Percentiles rank a stretch among this genome's conserved stretches.
Evolutionary conservation across 306 rosid genomes (phyloP).

Genomic region (Pterocarpus macrocarpus): DNA sequence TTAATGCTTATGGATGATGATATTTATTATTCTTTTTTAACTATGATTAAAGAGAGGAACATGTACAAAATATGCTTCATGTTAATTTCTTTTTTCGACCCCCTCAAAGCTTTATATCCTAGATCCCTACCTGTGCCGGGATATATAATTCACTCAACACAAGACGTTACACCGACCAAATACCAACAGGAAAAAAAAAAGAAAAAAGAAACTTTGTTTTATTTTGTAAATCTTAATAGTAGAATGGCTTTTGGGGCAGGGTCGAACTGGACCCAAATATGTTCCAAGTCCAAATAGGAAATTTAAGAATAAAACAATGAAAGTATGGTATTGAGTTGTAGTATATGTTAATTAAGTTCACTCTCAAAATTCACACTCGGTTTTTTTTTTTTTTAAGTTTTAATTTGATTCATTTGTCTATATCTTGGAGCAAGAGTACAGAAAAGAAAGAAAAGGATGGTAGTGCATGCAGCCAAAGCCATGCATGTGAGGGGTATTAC

Average conservation of each 20-base stretch:
- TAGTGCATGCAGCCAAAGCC: slow-evolving; percentile 36
- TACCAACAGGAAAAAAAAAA: too few relatives aligned
- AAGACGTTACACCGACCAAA: neutral
- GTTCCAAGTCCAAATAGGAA: too few relatives aligned
- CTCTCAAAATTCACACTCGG: neutral
- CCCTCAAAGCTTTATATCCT: neutral
- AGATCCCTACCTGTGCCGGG: neutral
- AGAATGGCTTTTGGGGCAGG: too few relatives aligned
- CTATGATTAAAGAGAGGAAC: neutral
- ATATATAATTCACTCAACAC: slow-evolving; percentile 15
- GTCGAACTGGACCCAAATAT: too few relatives aligned
- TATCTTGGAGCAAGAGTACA: neutral
- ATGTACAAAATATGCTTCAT: neutral
- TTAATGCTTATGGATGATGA: too few relatives aligned
- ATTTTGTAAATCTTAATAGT: too few relatives aligned
- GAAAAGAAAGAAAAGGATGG: slow-evolving; percentile 31
- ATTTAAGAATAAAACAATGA: too few relatives aligned
- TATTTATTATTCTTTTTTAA: too few relatives aligned
- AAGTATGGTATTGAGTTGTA: too few relatives aligned
- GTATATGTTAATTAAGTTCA: neutral
- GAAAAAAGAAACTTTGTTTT: too few relatives aligned
- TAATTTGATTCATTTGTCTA: neutral
- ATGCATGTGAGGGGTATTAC: slow-evolving; percentile 38
- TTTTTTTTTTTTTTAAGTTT: neutral
- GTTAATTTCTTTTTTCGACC: neutral